Evolutionary conservation across 2,329 filamentous ascomycete genomes (phyloP), one percentile per base, ranked within the genome.

Genomic region (Aspergillus viridinutans): DNA sequence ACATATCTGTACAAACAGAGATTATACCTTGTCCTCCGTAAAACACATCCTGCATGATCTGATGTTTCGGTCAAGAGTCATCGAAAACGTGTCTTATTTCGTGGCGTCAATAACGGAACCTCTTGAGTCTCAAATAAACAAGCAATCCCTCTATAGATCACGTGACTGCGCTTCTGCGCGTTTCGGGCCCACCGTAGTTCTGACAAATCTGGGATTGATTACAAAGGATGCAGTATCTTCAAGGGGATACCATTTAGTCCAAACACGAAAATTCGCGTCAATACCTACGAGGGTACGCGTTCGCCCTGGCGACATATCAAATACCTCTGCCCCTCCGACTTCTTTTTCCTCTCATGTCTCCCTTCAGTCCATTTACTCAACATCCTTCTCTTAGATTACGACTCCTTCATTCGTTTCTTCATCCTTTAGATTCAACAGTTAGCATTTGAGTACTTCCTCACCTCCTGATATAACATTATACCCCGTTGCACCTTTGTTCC

Each of bases 231-330:
- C 32, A 38, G 32, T 38, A 38, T 38, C 50, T 43, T 53, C 54
- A 63, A 69, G 62, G 62, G 67, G 56, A 63, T 56, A 53, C 65
- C 62, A 69, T 67, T 63, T 63, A 61, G 55, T 47, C 60, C 66
- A 64, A 68, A 70, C 69, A 69, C 69, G 69, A 71, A 69, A 71
- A 69, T 63, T 68, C 68, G 68, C 69, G 69, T 66, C 59, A 55
- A 61, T 64, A 61, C 54, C 52, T 56, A 69, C 61, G 55, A 23
- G 60, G 60, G 56, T 64, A 69, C 69, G 69, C 69, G 69, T 71
- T 68, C 61, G 64, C 62, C 61, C 61, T 56, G 62, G 62, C 61
- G 61, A 66, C 66, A 61, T 25, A 64, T 70, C 66, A 72, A 71
- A 72, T 72, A 70, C 66, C 56, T 60, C 60, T 65, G 63, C 63